A percentile compares a stretch with the other conserved stretches of the same genome.
phyloP scores from a whole-genome alignment of 768 basidiomycete species.

The Leccinum imitatum region DNA sequence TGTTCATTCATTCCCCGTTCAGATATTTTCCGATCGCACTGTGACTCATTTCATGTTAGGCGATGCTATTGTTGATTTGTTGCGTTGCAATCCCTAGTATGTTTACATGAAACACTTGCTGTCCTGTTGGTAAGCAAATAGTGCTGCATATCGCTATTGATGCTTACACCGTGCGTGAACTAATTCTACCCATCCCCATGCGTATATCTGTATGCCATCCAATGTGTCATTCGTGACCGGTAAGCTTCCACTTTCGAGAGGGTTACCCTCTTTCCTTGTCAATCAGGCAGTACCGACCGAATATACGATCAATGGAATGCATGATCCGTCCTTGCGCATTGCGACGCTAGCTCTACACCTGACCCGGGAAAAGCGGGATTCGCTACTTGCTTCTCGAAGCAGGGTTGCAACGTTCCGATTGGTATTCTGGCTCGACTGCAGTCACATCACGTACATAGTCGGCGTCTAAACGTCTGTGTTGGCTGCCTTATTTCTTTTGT shows the following conservation, averaged over 20 bases:
- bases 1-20: slow-evolving; percentile 59
- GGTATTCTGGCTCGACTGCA: not conserved
- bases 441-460: not conserved
- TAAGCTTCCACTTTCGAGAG: not conserved
- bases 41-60: not conserved
- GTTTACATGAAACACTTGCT: not conserved
- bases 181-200: not conserved
- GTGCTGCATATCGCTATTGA: not conserved
- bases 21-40: not conserved
- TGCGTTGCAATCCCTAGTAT: not conserved
- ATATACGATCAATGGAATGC: not conserved
- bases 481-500: not conserved
- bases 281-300: not conserved
- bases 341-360: not conserved
- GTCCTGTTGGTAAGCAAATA: not conserved
- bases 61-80: not conserved
- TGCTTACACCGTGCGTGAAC: not conserved
- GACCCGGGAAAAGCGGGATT: too few relatives aligned
- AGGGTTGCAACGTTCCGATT: not conserved
- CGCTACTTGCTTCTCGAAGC: not conserved
- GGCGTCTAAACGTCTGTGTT: not conserved
- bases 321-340: not conserved
- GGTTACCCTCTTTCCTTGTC: not conserved
- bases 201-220: not conserved
- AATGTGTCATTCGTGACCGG: not conserved